These are phyloP conservation scores for Abortiporus biennis DNA, from an alignment of 1,284 basidiomycete genomes.

Conservation along the genomic window DNA sequence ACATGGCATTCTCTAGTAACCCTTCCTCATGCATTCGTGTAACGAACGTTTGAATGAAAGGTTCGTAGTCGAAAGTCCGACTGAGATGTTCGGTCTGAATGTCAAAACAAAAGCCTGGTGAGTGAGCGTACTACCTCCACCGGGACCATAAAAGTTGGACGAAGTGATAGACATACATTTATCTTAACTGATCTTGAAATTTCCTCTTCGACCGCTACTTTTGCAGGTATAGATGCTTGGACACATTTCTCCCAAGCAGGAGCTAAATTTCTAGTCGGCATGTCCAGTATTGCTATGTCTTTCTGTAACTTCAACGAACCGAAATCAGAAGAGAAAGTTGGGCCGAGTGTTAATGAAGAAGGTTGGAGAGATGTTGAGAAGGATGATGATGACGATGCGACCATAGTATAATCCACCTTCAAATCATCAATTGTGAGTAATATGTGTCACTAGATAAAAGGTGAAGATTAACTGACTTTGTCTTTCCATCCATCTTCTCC, in stretches of 20 bases:
- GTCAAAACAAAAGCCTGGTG: neutral
- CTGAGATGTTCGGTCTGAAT: conserved; percentile 47
- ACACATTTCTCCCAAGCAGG: conserved; percentile 43
- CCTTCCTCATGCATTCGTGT: conserved; percentile 39
- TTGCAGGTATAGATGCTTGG: conserved; percentile 32
- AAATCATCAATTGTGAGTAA: neutral
- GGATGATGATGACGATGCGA: no score
- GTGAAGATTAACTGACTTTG: conserved; percentile 25
- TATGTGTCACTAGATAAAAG: neutral
- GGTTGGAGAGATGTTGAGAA: conserved; percentile 28
- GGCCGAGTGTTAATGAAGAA: conserved; percentile 16
- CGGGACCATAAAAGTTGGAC: neutral
- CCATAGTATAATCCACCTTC: conserved; percentile 40
- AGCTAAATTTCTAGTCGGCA: conserved; percentile 31
- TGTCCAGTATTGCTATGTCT: conserved; percentile 39
- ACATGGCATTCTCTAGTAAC: conserved; percentile 31
- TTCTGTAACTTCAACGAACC: conserved; percentile 36
- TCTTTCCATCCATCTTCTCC: conserved; percentile 32
- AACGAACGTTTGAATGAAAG: conserved; percentile 46
- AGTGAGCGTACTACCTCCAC: neutral
- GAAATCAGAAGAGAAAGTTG: conserved; percentile 37
- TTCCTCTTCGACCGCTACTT: conserved; percentile 46
- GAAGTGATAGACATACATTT: conserved; percentile 32
- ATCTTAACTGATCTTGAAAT: conserved; percentile 34
- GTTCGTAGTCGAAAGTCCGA: conserved; percentile 56